Conservation (phyloP, 768 basidiomycete genomes). For the Lyophyllum atratum region DNA sequence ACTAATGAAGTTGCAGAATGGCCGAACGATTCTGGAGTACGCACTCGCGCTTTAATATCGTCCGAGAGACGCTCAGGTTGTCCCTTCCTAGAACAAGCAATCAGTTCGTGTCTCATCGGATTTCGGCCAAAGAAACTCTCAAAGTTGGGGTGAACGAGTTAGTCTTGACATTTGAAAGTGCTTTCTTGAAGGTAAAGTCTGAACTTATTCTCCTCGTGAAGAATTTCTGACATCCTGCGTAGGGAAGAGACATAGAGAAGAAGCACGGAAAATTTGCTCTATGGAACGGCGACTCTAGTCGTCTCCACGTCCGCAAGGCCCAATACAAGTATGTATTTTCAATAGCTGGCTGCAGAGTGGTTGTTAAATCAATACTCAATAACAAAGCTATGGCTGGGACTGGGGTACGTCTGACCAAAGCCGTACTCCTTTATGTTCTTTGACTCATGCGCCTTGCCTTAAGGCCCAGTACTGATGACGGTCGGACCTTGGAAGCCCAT, state of each 20-base stretch:
- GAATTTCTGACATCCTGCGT: neutral
- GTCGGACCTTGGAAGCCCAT: slow-evolving; percentile 88
- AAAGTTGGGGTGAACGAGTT: slow-evolving; percentile 66
- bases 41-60: slow-evolving; percentile 15
- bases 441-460: neutral
- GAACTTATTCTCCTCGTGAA: neutral
- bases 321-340: slow-evolving; percentile 74
- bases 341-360: neutral
- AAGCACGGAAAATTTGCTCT: slow-evolving; percentile 57
- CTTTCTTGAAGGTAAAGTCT: slow-evolving; percentile 61
- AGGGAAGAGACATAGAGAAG: slow-evolving; percentile 78
- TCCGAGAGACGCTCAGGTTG: neutral
- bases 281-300: slow-evolving; percentile 93
- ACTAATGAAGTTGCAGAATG: slow-evolving; percentile 60
- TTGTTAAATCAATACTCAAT: neutral
- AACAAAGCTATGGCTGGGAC: slow-evolving; percentile 81
- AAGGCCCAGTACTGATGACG: slow-evolving; percentile 85
- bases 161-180: slow-evolving; percentile 68
- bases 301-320: slow-evolving; percentile 90
- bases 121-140: slow-evolving; percentile 55
- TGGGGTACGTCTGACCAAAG: slow-evolving; percentile 56
- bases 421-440: neutral
- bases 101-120: slow-evolving; percentile 81
- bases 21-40: slow-evolving; percentile 62
- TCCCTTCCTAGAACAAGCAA: slow-evolving; percentile 60